Evolutionary conservation across 2,329 filamentous ascomycete species (phyloP).

Genomic region (Neopestalotiopsis clavispora): DNA sequence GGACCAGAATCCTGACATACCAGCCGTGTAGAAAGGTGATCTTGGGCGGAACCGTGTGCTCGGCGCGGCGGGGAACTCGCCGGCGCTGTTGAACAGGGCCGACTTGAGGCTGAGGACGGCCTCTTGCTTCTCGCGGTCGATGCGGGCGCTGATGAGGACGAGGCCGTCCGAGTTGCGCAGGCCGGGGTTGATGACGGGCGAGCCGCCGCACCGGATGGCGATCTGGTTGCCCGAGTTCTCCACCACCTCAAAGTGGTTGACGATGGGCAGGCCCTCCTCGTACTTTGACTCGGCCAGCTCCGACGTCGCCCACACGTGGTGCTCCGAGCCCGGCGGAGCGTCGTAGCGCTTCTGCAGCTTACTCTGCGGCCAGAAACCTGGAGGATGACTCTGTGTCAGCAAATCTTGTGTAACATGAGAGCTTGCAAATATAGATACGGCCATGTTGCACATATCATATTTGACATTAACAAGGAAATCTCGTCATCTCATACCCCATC

Average conservation of each 20-base stretch:
- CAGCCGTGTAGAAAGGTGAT: constrained; percentile 33
- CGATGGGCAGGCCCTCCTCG: constrained; percentile 33
- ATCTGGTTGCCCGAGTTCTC: constrained; percentile 34
- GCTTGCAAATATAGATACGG: too few relatives aligned
- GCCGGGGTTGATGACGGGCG: constrained; percentile 31
- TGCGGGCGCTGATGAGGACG: constrained; percentile 34
- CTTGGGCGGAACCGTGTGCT: constrained; percentile 30
- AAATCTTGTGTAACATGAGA: neutral
- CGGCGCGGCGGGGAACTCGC: constrained; percentile 23
- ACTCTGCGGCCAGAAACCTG: constrained; percentile 51
- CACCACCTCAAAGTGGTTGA: constrained; percentile 40
- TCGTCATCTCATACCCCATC: constrained; percentile 55
- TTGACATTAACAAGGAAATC: neutral
- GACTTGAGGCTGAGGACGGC: constrained; percentile 37
- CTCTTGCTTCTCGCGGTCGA: constrained; percentile 33
- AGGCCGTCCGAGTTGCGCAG: constrained; percentile 36
- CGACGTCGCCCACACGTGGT: constrained; percentile 34
- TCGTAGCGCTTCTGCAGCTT: constrained; percentile 37
- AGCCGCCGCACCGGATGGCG: constrained; percentile 35
- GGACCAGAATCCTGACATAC: constrained; percentile 36
- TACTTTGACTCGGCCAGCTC: constrained; percentile 34
- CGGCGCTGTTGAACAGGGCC: constrained; percentile 34
- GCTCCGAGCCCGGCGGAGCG: constrained; percentile 34
- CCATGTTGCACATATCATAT: too few relatives aligned
- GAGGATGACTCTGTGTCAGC: too few relatives aligned